Base-by-base conservation (phyloP, 257 asterid species). In the Osmanthus fragrans region DNA sequence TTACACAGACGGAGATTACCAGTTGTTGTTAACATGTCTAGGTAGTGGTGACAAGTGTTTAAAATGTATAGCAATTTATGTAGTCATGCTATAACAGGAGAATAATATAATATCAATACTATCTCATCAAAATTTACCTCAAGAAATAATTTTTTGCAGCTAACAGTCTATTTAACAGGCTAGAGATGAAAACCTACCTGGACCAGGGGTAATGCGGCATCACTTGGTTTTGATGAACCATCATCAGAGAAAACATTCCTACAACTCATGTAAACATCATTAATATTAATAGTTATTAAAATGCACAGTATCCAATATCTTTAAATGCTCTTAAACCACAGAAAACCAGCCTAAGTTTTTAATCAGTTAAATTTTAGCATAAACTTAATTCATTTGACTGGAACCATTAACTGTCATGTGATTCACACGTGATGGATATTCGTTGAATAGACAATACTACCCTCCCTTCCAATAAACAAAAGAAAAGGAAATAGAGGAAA, bases 231-330 rank as follows among this genome's bases (percentile, higher is more conserved):
- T 6, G 89, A 72, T 30, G 82, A 76, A 70, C 93, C 92, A 74
- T 90, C 99, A 78, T 94, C 98, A 15, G 96, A 87, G 87, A 87
- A 94, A 71, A 92, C 87, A 85, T 94, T 94, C 90, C 98, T 94
- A 80, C 73, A 81, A 49, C 42, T 75, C 76, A 86, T 73, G 72
- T 70, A 45, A 80, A 54, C 73, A 71, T 10, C 49, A 58, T 68
- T 34, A 36, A 80, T 34, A 11, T 36, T 29, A 71, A 47, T 77
- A 33, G 47, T 66, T 63, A 25, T 63, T 23, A 63, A 63, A 18
- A 63, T 23, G 33, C 33, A 25, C 32, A 30, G 11, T 15, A 9
- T 63, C 19, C 34, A 25, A 63, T 25, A 63, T 25, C 33, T 63
- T 63, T 10, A 63, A 27, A 25, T 63, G 69, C 25, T 56, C 65